Evolutionary conservation across 2,329 filamentous ascomycete genomes (phyloP).

Genomic region (Parascedosporium putredinis): DNA sequence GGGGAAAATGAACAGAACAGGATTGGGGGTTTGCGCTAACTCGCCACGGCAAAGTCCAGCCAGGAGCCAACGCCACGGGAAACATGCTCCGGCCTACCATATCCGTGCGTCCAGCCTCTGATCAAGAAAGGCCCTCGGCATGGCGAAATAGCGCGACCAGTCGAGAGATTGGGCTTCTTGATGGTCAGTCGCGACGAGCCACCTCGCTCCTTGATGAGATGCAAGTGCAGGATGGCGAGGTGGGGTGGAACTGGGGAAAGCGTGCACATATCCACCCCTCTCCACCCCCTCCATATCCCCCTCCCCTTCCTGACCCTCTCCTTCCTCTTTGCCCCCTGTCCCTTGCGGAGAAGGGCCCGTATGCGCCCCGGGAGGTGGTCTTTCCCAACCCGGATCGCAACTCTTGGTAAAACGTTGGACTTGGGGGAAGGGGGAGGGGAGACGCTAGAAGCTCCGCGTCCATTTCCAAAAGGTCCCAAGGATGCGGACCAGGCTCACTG

Average conservation of each 20-base stretch:
- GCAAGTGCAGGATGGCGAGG: background rate
- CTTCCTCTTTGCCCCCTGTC: too few relatives aligned
- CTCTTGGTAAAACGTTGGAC: too few relatives aligned
- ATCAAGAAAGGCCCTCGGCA: too few relatives aligned
- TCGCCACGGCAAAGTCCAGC: background rate
- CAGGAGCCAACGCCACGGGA: background rate
- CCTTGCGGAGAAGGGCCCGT: too few relatives aligned
- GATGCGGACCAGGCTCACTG: background rate
- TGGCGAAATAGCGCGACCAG: too few relatives aligned
- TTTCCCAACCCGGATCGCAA: background rate
- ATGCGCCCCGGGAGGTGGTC: too few relatives aligned
- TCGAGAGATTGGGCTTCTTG: too few relatives aligned
- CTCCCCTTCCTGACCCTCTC: too few relatives aligned
- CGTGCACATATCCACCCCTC: too few relatives aligned
- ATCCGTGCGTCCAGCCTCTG: too few relatives aligned
- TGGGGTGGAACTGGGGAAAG: background rate
- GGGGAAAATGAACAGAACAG: background rate
- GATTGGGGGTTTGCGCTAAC: background rate
- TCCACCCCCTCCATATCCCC: too few relatives aligned
- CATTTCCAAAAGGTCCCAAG: conserved; percentile 3
- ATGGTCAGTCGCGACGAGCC: too few relatives aligned
- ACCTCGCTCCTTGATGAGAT: background rate
- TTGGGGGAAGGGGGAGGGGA: background rate
- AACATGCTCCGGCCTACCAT: background rate
- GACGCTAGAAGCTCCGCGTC: background rate